Conservation (phyloP, 495 filamentous ascomycete species). For the Aspergillus asperescens region DNA sequence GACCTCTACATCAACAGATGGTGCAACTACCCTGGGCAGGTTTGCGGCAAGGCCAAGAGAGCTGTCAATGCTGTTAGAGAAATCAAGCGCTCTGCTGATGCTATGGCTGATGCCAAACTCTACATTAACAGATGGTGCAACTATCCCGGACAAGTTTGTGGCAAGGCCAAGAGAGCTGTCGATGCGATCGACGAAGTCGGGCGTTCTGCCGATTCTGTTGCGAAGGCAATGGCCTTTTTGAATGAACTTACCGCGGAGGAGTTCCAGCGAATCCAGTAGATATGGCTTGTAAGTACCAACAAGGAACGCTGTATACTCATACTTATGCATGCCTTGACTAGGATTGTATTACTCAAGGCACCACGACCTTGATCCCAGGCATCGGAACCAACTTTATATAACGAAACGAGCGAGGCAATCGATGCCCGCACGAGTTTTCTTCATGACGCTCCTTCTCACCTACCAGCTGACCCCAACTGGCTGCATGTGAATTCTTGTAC, state of each 20-base stretch:
- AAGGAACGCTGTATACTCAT: neutral
- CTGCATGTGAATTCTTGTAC: neutral
- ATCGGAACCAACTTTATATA: no score
- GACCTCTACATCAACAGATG: slow-evolving; percentile 30
- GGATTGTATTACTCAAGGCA: neutral
- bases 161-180: slow-evolving; percentile 44
- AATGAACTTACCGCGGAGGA: slow-evolving; percentile 22
- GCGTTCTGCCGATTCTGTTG: slow-evolving; percentile 36
- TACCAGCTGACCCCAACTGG: neutral
- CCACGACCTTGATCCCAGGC: neutral
- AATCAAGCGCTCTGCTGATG: slow-evolving; percentile 36
- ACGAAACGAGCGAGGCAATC: neutral
- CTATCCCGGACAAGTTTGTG: slow-evolving; percentile 38
- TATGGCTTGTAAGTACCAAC: neutral
- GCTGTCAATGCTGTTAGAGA: slow-evolving; percentile 36
- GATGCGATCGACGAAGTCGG: slow-evolving; percentile 34
- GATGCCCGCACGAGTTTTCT: neutral
- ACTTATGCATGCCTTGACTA: neutral
- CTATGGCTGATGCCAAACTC: slow-evolving; percentile 26
- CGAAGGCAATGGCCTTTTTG: slow-evolving; percentile 38
- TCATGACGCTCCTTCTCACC: neutral
- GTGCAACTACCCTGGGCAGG: slow-evolving; percentile 38
- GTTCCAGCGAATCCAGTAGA: neutral
- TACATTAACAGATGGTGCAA: slow-evolving; percentile 35
- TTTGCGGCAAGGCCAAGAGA: slow-evolving; percentile 45